A percentile compares a stretch with the other conserved stretches of the same genome.
These are phyloP conservation scores for Prunus dulcis DNA, from an alignment of 306 rosid genomes.

Conservation along the genomic window DNA sequence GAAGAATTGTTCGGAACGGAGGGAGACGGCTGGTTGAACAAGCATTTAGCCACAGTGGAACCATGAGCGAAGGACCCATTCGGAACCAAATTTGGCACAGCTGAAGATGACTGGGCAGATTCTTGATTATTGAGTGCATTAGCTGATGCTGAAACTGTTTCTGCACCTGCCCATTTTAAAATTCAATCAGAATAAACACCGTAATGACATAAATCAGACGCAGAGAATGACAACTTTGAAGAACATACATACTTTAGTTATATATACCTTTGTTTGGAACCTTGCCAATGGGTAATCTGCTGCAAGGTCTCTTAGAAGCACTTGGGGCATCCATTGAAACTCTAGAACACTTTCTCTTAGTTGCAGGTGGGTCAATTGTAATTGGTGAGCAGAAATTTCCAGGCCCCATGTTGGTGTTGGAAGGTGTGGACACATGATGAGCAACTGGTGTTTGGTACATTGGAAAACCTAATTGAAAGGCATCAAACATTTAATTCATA, in stretches of 20 bases:
- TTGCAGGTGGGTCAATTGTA: constrained; percentile 21
- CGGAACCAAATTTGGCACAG: constrained; percentile 22
- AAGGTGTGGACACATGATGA: constrained; percentile 39
- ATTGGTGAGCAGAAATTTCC: constrained; percentile 39
- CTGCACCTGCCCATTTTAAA: constrained; percentile 27
- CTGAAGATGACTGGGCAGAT: constrained; percentile 31
- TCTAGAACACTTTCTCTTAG: constrained; percentile 50
- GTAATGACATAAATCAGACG: constrained; percentile 9
- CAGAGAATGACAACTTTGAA: constrained; percentile 3
- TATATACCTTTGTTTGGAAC: constrained; percentile 37
- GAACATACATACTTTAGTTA: not conserved
- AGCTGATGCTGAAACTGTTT: constrained; percentile 27
- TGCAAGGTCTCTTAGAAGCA: constrained; percentile 51
- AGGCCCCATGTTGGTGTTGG: constrained; percentile 33
- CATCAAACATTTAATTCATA: not conserved
- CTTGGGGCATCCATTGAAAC: constrained; percentile 28
- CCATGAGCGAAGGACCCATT: constrained; percentile 42
- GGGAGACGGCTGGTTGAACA: constrained; percentile 54
- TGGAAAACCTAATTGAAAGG: constrained; percentile 32
- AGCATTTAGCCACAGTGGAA: constrained; percentile 66
- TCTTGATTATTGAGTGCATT: constrained; percentile 30
- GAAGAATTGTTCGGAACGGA: constrained; percentile 42
- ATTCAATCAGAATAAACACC: not conserved
- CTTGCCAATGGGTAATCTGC: constrained; percentile 30
- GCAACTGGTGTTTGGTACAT: constrained; percentile 24